Conservation (phyloP, 805 yeast species). For the Schizosaccharomyces osmophilus region DNA sequence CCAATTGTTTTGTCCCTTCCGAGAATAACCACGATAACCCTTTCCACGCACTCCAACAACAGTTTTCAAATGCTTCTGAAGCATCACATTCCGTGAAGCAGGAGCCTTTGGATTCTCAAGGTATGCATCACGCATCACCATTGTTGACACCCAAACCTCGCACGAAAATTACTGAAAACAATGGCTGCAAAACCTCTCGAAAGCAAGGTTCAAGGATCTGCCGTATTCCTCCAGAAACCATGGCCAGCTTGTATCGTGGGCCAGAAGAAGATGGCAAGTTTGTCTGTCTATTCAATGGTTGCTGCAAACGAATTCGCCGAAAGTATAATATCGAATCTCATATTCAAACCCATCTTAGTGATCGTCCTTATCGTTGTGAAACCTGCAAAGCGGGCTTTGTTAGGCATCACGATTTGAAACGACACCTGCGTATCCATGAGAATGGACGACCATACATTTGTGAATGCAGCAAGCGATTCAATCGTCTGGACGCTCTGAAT, state of each 20-base stretch:
- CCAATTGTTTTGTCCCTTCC: background rate
- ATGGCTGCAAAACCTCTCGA: background rate
- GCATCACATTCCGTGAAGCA: no score
- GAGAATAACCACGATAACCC: background rate
- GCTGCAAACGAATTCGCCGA: constrained; percentile 67
- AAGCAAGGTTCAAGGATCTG: constrained; percentile 20
- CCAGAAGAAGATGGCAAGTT: constrained; percentile 32
- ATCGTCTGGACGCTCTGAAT: constrained; percentile 68
- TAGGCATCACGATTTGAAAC: constrained; percentile 75
- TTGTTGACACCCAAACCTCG: background rate
- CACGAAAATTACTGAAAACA: background rate
- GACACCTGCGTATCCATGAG: constrained; percentile 75
- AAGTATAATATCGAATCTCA: constrained; percentile 84
- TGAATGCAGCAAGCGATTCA: constrained; percentile 84
- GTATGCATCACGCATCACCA: no score
- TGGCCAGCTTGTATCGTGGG: constrained; percentile 47
- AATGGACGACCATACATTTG: constrained; percentile 30
- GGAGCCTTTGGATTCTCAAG: no score
- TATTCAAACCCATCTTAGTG: constrained; percentile 86
- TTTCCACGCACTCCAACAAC: no score
- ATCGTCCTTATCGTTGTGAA: constrained; percentile 69
- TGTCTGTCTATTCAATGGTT: constrained; percentile 48
- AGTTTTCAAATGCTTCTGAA: no score
- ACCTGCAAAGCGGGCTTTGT: constrained; percentile 67
- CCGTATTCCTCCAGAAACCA: constrained; percentile 56